A percentile compares a stretch with the other conserved stretches of the same genome.
Evolutionary conservation across 805 yeast genomes (phyloP).

Genomic region (Nakazawaea sp.): DNA sequence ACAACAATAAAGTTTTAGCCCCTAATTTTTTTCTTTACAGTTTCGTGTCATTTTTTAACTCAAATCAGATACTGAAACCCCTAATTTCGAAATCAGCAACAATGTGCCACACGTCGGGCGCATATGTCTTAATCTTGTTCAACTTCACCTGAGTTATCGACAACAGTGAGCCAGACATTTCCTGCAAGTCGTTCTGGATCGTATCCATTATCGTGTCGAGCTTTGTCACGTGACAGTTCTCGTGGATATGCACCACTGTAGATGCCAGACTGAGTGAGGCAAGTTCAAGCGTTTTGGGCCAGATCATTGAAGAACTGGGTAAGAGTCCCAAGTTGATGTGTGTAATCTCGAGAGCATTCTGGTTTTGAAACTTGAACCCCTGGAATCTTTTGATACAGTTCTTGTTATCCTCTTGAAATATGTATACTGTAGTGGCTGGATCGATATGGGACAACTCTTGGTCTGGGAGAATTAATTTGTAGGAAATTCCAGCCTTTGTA

Average conservation of each 20-base stretch:
- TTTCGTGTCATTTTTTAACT: too few relatives aligned
- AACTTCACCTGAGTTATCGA: conserved; percentile 15
- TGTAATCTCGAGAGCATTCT: conserved; percentile 21
- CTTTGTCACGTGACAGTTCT: conserved; percentile 48
- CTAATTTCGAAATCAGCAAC: conserved; percentile 38
- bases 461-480: conserved; percentile 23
- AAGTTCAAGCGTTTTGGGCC: conserved; percentile 39
- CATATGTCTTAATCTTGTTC: conserved; percentile 74
- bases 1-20: too few relatives aligned
- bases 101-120: conserved; percentile 82
- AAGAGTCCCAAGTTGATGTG: conserved; percentile 76
- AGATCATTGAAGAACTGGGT: conserved; percentile 63
- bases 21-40: too few relatives aligned
- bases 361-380: conserved; percentile 13
- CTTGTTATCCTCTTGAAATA: conserved; percentile 63
- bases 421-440: conserved; percentile 27
- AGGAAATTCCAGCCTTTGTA: conserved; percentile 31
- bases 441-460: conserved; percentile 18
- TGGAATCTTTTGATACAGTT: conserved; percentile 35
- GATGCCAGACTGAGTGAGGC: conserved; percentile 3
- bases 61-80: too few relatives aligned
- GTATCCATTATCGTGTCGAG: conserved; percentile 26
- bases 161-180: not conserved
- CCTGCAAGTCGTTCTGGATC: conserved; percentile 15
- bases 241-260: conserved; percentile 60